Conservation (phyloP, 441 rosid genomes). For the Capsella rubella region DNA sequence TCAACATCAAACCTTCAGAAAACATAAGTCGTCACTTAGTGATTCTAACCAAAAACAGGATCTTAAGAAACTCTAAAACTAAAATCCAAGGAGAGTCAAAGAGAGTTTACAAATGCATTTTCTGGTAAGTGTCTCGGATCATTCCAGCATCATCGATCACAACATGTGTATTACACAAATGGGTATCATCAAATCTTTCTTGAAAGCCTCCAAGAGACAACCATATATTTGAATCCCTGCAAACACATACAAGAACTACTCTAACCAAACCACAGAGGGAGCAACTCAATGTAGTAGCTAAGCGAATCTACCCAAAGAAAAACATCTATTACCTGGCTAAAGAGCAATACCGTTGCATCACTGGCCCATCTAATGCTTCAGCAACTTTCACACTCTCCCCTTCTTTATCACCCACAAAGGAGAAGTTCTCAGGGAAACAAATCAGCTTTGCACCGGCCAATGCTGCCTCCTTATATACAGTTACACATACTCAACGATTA, state of each 20-base stretch:
- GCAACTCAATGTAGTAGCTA: not conserved
- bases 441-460: constrained; percentile 84
- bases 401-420: constrained; percentile 66
- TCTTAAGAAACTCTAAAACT: not conserved
- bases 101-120: constrained; percentile 79
- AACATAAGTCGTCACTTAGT: not conserved
- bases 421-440: constrained; percentile 91
- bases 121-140: constrained; percentile 70
- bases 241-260: not conserved
- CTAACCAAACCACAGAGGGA: not conserved
- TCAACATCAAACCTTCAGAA: constrained; percentile 90
- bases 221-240: constrained; percentile 88
- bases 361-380: constrained; percentile 80
- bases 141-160: constrained; percentile 77
- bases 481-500: not conserved
- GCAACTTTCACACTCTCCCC: constrained; percentile 85
- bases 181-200: constrained; percentile 85
- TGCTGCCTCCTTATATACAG: constrained; percentile 72
- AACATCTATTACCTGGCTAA: constrained; percentile 68
- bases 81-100: not conserved
- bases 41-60: not conserved
- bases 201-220: constrained; percentile 96
- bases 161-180: constrained; percentile 84
- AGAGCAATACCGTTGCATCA: constrained; percentile 83
- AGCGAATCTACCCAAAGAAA: not conserved